These are phyloP conservation scores for Hanseniaspora sp. DNA, from an alignment of 1,139 yeast species.

Conservation along the genomic window DNA sequence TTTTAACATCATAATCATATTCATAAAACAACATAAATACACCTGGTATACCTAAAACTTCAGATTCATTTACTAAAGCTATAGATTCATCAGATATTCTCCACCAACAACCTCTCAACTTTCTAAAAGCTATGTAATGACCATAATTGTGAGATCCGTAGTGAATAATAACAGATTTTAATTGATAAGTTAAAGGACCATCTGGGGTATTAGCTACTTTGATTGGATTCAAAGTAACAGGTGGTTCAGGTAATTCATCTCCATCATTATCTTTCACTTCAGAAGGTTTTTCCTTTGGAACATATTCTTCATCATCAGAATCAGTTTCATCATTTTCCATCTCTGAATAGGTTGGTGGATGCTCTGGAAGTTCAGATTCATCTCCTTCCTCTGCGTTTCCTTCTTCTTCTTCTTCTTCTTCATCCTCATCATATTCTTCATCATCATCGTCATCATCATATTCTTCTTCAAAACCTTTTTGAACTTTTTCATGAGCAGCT, in stretches of 20 bases:
- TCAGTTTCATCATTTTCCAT: constrained; percentile 19
- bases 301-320: constrained; percentile 20
- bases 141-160: constrained; percentile 94
- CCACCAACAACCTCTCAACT: constrained; percentile 83
- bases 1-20: constrained; percentile 35
- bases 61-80: constrained; percentile 63
- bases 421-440: constrained; percentile 25
- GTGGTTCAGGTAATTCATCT: constrained; percentile 19
- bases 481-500: constrained; percentile 14
- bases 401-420: constrained; percentile 25
- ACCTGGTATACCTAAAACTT: constrained; percentile 72
- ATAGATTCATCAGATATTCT: constrained; percentile 84
- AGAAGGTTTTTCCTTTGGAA: constrained; percentile 21
- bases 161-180: constrained; percentile 80
- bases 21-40: constrained; percentile 90
- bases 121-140: constrained; percentile 80
- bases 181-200: constrained; percentile 46
- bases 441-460: constrained; percentile 27
- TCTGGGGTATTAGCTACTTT: constrained; percentile 26
- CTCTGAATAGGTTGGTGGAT: constrained; percentile 6
- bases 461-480: constrained; percentile 14
- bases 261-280: constrained; percentile 21
- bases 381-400: constrained; percentile 16
- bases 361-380: constrained; percentile 11
- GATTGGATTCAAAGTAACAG: constrained; percentile 18